These are phyloP conservation scores for Aureobasidium sp. DNA, from an alignment of 2,329 filamentous ascomycete genomes.

Conservation along the genomic window DNA sequence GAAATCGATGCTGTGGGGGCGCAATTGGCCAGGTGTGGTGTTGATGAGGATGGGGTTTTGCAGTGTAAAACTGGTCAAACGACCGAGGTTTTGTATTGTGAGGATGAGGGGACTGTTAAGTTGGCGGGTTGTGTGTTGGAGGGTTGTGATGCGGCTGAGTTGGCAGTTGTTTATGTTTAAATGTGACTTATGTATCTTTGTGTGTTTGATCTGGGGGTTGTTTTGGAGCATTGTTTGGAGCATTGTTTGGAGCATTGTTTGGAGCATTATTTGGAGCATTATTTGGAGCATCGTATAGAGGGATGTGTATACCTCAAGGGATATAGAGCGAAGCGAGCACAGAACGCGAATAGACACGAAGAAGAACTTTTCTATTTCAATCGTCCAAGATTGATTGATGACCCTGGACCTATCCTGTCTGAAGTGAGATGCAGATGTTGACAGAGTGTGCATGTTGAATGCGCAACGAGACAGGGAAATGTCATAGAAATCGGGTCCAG, in stretches of 20 bases:
- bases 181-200: not conserved
- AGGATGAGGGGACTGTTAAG: not conserved
- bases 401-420: too few relatives aligned
- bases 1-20: slow-evolving; percentile 17
- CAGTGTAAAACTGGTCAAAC: not conserved
- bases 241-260: not conserved
- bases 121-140: not conserved
- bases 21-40: not conserved
- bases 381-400: not conserved
- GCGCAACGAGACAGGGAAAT: not conserved
- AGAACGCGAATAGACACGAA: too few relatives aligned
- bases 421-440: not conserved
- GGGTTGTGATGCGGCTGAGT: not conserved
- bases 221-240: too few relatives aligned
- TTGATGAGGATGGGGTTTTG: not conserved
- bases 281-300: not conserved
- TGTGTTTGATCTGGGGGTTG: too few relatives aligned
- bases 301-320: too few relatives aligned
- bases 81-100: not conserved
- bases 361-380: not conserved
- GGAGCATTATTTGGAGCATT: too few relatives aligned
- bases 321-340: too few relatives aligned
- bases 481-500: not conserved
- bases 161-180: not conserved
- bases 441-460: not conserved